Base-by-base conservation (phyloP, 2,329 filamentous ascomycete genomes). In the Atkinsonella hypoxylon region DNA sequence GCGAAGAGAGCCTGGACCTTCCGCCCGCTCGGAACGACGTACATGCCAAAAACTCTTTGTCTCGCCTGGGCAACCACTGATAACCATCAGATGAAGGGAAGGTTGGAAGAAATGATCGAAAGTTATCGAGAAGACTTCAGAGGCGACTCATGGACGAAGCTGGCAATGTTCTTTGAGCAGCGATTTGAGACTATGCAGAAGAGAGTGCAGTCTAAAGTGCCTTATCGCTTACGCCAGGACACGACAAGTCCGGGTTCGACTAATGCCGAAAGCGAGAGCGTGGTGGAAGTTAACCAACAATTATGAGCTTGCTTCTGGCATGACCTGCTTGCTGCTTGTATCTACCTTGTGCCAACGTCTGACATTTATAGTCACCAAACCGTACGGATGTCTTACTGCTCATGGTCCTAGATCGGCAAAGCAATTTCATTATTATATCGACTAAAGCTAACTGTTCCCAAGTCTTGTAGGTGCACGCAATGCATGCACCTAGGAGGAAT, bases 1-100 rank as follows among this genome's bases (percentile, higher is more conserved):
- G 46, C 46, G 3, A 42, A n/a, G n/a, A 44, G 50, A 46, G 50
- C 50, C 22, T 52, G 50, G 50, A 42, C 38, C 20, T 52, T 52
- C 18, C 50, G 50, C 18, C 50, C 50, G 5, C 41, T 52, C 15
- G 50, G 50, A 8, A 49, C 50, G 10, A 52, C 50, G 8, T 52
- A 43, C 31, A 15, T 52, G 30, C 50, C 50, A 9, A 52, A 46
- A 43, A 52, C 50, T 12, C 39, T 52, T 17, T 48, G 50, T 49
- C 34, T 52, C 8, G 13, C 11, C 7, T 52, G 50, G 50, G 50
- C 50, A 22, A 49, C 50, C 32, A 49, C 41, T 18, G 50, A 52
- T 17, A n/a, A 52, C 32, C 42, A 13, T 18, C 17, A 46, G 11
- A 32, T 39, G 1, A 52, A 49, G 22, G 15, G 32, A 1, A 46